A percentile compares a stretch with the other conserved stretches of the same genome.
Evolutionary conservation across 1,284 basidiomycete genomes (phyloP).

Genomic region (Ganoderma meredithae): DNA sequence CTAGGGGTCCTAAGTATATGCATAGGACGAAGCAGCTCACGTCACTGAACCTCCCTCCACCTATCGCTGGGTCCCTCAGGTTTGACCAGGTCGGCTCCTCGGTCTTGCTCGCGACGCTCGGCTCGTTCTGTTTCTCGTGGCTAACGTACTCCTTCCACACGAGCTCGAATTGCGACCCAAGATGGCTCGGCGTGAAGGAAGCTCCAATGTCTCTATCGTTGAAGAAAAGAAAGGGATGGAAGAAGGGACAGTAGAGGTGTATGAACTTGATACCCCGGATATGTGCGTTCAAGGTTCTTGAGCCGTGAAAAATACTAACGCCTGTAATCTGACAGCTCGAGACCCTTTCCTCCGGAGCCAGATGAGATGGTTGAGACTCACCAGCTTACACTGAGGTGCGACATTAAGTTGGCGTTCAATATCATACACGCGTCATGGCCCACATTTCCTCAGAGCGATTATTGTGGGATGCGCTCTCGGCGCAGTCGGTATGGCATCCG

Average conservation of each 20-base stretch:
- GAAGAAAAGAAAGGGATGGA: constrained; percentile 14
- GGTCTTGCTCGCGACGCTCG: neutral
- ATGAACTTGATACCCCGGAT: constrained; percentile 18
- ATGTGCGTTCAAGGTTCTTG: constrained; percentile 4
- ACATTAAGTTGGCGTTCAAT: neutral
- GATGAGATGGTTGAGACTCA: constrained; percentile 57
- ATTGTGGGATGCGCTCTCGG: constrained; percentile 69
- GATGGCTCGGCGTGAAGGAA: constrained; percentile 6
- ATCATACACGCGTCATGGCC: neutral
- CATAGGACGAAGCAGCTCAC: neutral
- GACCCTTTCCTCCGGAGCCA: constrained; percentile 62
- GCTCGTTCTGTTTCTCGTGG: neutral
- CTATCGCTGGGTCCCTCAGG: neutral
- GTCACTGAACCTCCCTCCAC: neutral
- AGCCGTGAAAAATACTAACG: neutral
- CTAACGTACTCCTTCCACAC: neutral
- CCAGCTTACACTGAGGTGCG: constrained; percentile 58
- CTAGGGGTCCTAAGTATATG: neutral
- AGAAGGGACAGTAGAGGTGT: constrained; percentile 9
- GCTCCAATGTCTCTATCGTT: constrained; percentile 13
- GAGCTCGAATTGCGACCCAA: neutral
- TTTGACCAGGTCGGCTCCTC: neutral
- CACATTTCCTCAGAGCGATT: constrained; percentile 49
- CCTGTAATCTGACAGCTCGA: constrained; percentile 21
- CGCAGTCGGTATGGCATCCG: constrained; percentile 50